Conservation (phyloP, 1,284 basidiomycete genomes). For the Naganishia liquefaciens region DNA sequence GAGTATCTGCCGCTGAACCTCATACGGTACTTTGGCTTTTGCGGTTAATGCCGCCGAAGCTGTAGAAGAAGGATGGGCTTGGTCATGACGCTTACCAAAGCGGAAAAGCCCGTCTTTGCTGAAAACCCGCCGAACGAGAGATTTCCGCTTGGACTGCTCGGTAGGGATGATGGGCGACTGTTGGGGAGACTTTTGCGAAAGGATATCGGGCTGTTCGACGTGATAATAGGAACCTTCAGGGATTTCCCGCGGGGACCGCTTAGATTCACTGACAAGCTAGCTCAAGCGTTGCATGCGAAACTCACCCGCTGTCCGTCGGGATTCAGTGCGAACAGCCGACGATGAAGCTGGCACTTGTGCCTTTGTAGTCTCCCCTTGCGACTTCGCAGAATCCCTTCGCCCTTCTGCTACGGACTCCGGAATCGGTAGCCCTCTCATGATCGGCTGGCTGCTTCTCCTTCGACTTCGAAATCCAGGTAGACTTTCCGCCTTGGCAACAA, state of each 20-base stretch:
- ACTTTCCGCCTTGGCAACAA: background rate
- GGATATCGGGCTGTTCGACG: slow-evolving; percentile 13
- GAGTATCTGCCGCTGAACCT: slow-evolving; percentile 4
- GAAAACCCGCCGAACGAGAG: slow-evolving; percentile 7
- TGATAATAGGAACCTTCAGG: slow-evolving; percentile 5
- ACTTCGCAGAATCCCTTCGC: background rate
- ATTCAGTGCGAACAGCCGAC: background rate
- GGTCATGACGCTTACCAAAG: no score
- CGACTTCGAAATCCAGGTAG: background rate
- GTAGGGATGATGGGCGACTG: slow-evolving; percentile 5
- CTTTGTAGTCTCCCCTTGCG: background rate
- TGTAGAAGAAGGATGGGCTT: background rate
- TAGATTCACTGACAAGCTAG: no score
- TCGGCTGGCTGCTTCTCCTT: background rate
- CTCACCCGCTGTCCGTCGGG: no score
- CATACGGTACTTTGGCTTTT: background rate
- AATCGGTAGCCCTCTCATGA: background rate
- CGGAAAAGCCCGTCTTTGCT: slow-evolving; percentile 18
- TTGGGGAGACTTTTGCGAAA: background rate
- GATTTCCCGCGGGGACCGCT: no score
- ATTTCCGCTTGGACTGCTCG: slow-evolving; percentile 1
- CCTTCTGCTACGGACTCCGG: background rate
- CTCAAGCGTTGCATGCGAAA: no score
- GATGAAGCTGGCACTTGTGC: background rate
- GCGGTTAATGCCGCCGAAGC: background rate